Base-by-base conservation (phyloP, 2,329 filamentous ascomycete species). In the Venturia oleaginea region DNA sequence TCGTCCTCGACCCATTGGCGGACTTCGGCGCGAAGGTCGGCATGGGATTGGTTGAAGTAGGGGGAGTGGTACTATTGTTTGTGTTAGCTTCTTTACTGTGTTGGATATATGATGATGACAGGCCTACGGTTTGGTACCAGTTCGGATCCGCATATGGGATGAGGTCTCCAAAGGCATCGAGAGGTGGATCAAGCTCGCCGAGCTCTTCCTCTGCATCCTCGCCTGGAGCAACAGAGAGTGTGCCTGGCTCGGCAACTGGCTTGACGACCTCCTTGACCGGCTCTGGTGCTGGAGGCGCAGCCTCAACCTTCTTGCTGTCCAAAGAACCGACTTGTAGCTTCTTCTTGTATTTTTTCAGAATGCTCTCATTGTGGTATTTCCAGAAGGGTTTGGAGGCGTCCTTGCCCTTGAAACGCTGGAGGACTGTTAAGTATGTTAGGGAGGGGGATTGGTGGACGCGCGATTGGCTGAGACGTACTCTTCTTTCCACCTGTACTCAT, bases 41-140 rank as follows among this genome's bases (percentile, higher is more conserved):
- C 92, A 77, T 99, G 94, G 5, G 91, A 87, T 77, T 96, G 88
- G 79, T 97, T 97, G 83, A 89, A 96, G 83, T 97, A 97, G 34
- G 93, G 91, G 1, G 93, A 96, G 80, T 96, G 90, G 78, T 96
- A 96, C 90, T 95, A 68, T 43, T 13, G 61, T 51, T 24, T 27
- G 32, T 24, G 30, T 65, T 59, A 61, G 32, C 19, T 17, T n/a
- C 42, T 13, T 22, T 51, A 11, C 8, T 17, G 24, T 13, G 10
- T 22, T 17, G 22, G 22, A 13, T 17, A 2, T 27, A n/a, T 3
- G 43, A 22, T 22, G 46, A 24, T 10, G 4, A n/a, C 3, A 8
- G 10, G 81, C 91, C 76, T 81, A 95, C 91, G 69, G 87, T 88
- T 76, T 96, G 92, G 77, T 97, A 97, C 94, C 94, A 99, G 59